Evolutionary conservation across 345 rosid species (phyloP), one percentile per base, ranked within the genome.

Genomic region (Clausena lansium): DNA sequence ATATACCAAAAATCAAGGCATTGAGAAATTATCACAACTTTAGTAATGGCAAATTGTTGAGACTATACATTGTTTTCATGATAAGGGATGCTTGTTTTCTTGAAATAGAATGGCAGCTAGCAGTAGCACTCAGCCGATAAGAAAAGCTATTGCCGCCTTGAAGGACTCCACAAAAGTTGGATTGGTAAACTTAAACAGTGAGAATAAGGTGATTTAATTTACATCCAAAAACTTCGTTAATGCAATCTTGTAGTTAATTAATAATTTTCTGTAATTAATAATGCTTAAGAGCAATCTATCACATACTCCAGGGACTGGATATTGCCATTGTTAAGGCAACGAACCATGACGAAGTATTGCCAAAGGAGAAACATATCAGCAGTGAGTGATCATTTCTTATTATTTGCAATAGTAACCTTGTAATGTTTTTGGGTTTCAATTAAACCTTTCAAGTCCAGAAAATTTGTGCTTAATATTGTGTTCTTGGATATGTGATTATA

Each of bases 301-400:
- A 45, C 3, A 17, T 13, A 45, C 50, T 45, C 50, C 50, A 45
- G 50, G 50, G 50, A 45, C 50, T 85, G 57, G 87, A 87, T 54
- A 52, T 87, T 62, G 90, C 88, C 13, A 83, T 85, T 70, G 79
- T 87, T 1, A 83, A 85, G 76, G 88, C 90, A 70, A 87, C 87
- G 15, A 82, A 71, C 68, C 90, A 82, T 61, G 83, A 73, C 38
- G 84, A 81, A 64, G 73, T 8, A 57, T 20, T 77, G 50, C 78
- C 87, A 32, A 87, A 82, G 79, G 88, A 85, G 78, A 83, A 82
- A 73, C 80, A 87, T 72, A 73, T 87, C 22, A 75, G 25, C 63
- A 81, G 88, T 87, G 73, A 81, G 90, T 76, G 9, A 33, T 59
- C 7, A 2, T 36, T 33, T 35, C 45, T 57, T 67, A 39, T 71